Evolutionary conservation across 2,329 filamentous ascomycete species (phyloP).

Genomic region (Passalora sequoiae): DNA sequence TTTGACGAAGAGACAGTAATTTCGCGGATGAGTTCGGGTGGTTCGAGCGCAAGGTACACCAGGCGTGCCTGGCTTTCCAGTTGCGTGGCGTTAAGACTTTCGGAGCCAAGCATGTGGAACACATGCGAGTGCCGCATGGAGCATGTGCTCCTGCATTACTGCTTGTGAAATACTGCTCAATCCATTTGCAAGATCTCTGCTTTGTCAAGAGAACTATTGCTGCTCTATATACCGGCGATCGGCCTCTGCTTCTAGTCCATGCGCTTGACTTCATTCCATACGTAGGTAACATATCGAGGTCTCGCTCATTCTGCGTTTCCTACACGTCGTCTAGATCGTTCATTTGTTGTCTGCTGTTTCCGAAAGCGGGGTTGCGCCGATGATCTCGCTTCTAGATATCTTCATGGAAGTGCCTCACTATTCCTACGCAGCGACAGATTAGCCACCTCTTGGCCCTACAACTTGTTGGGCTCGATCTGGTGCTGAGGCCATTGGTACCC

Average conservation of each 20-base stretch:
- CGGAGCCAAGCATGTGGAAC: too few species aligned
- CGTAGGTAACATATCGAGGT: background rate
- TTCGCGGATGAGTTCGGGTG: too few species aligned
- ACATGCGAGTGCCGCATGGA: too few species aligned
- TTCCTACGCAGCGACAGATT: background rate
- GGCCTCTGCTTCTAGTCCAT: conserved; percentile 1
- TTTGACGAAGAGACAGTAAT: too few species aligned
- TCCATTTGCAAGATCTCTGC: background rate
- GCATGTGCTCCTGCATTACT: too few species aligned
- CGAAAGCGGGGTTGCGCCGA: conserved; percentile 3
- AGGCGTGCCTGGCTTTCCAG: too few species aligned
- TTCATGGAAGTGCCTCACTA: background rate
- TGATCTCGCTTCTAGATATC: background rate
- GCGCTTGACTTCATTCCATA: background rate
- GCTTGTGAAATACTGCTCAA: background rate
- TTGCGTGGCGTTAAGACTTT: too few species aligned
- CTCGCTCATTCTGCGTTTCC: background rate
- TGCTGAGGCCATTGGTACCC: conserved; percentile 88
- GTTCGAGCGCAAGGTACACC: too few species aligned
- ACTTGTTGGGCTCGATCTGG: conserved; percentile 70
- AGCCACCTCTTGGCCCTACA: conserved; percentile 46
- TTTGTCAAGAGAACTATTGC: background rate
- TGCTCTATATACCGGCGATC: conserved; percentile 8
- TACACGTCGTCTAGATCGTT: conserved; percentile 6
- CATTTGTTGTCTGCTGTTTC: conserved; percentile 7